These are phyloP conservation scores for Lactarius trivialis DNA, from an alignment of 768 basidiomycete species.

Conservation along the genomic window DNA sequence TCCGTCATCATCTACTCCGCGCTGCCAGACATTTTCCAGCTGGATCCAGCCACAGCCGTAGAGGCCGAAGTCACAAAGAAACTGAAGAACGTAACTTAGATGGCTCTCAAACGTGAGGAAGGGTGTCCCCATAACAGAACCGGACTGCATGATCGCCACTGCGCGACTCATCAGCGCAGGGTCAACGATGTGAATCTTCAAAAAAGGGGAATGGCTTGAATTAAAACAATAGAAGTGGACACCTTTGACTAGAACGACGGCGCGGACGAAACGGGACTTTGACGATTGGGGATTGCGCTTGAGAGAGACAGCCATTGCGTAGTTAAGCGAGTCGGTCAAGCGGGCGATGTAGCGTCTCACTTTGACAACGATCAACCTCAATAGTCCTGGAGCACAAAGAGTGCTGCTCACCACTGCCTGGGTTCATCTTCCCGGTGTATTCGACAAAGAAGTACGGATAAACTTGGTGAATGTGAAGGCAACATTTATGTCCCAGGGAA, in stretches of 20 bases:
- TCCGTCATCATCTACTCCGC: conserved; percentile 33
- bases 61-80: conserved; percentile 90
- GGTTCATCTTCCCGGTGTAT: conserved; percentile 62
- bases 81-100: conserved; percentile 81
- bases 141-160: conserved; percentile 71
- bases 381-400: conserved; percentile 3
- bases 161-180: conserved; percentile 64
- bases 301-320: conserved; percentile 77
- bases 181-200: conserved; percentile 76
- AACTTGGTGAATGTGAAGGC: conserved; percentile 87
- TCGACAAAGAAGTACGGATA: conserved; percentile 92
- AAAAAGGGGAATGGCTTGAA: conserved; percentile 73
- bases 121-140: conserved; percentile 71
- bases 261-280: conserved; percentile 59
- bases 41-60: conserved; percentile 93
- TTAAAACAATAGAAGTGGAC: conserved; percentile 94
- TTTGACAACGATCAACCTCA: conserved; percentile 27
- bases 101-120: conserved; percentile 87
- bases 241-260: conserved; percentile 86
- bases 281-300: conserved; percentile 60
- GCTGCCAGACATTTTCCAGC: conserved; percentile 57
- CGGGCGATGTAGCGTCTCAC: conserved; percentile 68
- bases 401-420: conserved; percentile 49
- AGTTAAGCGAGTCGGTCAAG: conserved; percentile 71
- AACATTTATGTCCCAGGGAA: conserved; percentile 68